Conservation (phyloP, 2,329 filamentous ascomycete species). For the Pseudocercospora musae region DNA sequence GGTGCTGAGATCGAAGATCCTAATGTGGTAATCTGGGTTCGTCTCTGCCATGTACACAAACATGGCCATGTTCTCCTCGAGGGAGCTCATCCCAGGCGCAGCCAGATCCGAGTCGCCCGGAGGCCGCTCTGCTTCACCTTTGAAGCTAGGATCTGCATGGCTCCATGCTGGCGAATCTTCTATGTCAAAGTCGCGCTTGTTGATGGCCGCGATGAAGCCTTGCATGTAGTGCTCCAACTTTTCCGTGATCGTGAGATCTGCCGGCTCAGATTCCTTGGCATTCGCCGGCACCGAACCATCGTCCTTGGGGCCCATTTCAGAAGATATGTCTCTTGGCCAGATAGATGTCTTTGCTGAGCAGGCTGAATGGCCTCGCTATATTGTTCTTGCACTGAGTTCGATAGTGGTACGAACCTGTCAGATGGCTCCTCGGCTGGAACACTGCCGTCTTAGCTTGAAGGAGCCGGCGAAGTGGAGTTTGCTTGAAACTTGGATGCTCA, state of each 20-base stretch:
- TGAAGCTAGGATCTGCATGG: background rate
- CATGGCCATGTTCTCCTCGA: slow-evolving; percentile 10
- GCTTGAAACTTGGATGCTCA: background rate
- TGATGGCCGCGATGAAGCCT: slow-evolving; percentile 9
- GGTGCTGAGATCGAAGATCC: slow-evolving; percentile 8
- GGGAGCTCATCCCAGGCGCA: background rate
- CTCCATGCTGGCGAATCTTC: slow-evolving; percentile 2
- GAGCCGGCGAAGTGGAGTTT: background rate
- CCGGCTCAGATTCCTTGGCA: too few relatives aligned
- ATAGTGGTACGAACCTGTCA: too few relatives aligned
- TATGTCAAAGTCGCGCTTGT: slow-evolving; percentile 11
- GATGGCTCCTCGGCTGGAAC: too few relatives aligned
- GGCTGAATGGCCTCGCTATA: too few relatives aligned
- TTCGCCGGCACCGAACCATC: too few relatives aligned
- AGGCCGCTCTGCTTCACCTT: slow-evolving; percentile 1
- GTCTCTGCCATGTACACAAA: slow-evolving; percentile 1
- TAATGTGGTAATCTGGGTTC: slow-evolving; percentile 1
- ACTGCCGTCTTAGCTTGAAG: background rate
- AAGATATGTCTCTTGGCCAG: too few relatives aligned
- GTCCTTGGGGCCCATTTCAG: too few relatives aligned
- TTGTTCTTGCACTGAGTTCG: too few relatives aligned
- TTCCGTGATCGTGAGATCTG: background rate
- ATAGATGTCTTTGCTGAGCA: too few relatives aligned
- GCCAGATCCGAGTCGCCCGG: slow-evolving; percentile 1
- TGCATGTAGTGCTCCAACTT: background rate